phyloP scores from a whole-genome alignment of 2,329 filamentous ascomycete species.

The Aspergillus unguis region DNA sequence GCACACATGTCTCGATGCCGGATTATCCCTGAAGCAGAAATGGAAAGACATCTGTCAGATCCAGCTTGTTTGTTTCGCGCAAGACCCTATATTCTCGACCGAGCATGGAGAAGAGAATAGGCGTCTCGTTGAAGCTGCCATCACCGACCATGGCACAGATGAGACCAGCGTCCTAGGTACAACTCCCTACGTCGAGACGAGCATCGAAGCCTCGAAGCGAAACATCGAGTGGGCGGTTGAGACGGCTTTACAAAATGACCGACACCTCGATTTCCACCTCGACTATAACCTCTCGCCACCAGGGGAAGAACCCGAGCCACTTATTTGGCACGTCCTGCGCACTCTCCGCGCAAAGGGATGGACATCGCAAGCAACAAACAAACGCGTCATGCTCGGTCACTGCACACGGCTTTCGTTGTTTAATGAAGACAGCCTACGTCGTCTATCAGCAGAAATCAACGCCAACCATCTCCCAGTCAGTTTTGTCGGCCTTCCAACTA shows the following conservation, averaged over 20 bases:
- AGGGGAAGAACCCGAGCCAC: slow-evolving; percentile 47
- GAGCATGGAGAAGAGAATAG: slow-evolving; percentile 52
- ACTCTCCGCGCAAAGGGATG: slow-evolving; percentile 52
- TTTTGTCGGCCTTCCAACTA: slow-evolving; percentile 68
- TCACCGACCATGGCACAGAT: slow-evolving; percentile 25
- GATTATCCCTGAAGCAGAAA: slow-evolving; percentile 54
- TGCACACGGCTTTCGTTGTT: slow-evolving; percentile 65
- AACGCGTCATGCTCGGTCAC: slow-evolving; percentile 62
- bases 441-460: slow-evolving; percentile 49
- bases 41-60: slow-evolving; percentile 55
- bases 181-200: slow-evolving; percentile 67
- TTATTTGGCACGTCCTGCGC: slow-evolving; percentile 55
- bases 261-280: slow-evolving; percentile 68
- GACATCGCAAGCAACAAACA: slow-evolving; percentile 40
- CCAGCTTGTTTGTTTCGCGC: slow-evolving; percentile 69
- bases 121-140: slow-evolving; percentile 48
- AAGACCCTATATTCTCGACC: slow-evolving; percentile 64
- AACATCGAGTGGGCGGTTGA: slow-evolving; percentile 65
- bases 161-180: slow-evolving; percentile 61
- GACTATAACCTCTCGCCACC: slow-evolving; percentile 62
- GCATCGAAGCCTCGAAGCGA: slow-evolving; percentile 44
- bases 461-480: slow-evolving; percentile 54
- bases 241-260: slow-evolving; percentile 48
- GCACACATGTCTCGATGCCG: slow-evolving; percentile 57
- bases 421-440: slow-evolving; percentile 47